phyloP scores from a whole-genome alignment of 352 stramenopile species.

The Phytopythium vexans region DNA sequence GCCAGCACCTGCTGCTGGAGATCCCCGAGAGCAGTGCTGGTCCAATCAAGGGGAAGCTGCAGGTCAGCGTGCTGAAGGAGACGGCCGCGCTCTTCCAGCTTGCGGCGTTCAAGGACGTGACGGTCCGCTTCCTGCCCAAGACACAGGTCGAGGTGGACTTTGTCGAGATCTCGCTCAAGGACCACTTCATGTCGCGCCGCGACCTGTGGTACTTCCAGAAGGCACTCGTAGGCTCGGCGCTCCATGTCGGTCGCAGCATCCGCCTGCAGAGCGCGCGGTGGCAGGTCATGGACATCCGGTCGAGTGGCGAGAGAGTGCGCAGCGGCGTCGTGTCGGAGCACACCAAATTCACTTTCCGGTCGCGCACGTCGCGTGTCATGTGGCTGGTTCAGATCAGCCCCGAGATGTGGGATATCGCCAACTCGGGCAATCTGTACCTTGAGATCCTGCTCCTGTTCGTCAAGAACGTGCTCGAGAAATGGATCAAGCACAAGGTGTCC shows the following conservation, averaged over 20 bases:
- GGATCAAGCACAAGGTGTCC: constrained; percentile 88
- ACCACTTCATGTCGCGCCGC: constrained; percentile 91
- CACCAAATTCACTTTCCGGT: constrained; percentile 97
- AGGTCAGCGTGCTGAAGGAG: constrained; percentile 83
- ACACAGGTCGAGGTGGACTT: constrained; percentile 79
- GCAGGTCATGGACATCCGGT: constrained; percentile 90
- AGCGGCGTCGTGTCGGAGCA: constrained; percentile 93
- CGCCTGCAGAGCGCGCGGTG: constrained; percentile 68
- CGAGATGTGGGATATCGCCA: constrained; percentile 94
- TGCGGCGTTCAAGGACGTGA: constrained; percentile 75
- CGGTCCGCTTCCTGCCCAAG: constrained; percentile 79
- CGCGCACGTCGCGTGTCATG: constrained; percentile 94
- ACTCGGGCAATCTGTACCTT: constrained; percentile 87
- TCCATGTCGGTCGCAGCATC: constrained; percentile 81
- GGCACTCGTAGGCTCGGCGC: constrained; percentile 56
- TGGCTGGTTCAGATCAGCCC: constrained; percentile 97
- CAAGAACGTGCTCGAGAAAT: constrained; percentile 84
- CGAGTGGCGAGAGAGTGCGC: constrained; percentile 73
- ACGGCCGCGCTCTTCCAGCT: constrained; percentile 71
- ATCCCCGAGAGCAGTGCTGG: constrained; percentile 61
- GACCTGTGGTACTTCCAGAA: constrained; percentile 88
- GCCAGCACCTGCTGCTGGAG: constrained; percentile 76
- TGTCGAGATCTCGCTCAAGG: constrained; percentile 88
- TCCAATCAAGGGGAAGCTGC: constrained; percentile 73
- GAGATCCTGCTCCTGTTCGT: constrained; percentile 87